These are phyloP conservation scores for Collybia sordida DNA, from an alignment of 768 basidiomycete species.

Conservation along the genomic window DNA sequence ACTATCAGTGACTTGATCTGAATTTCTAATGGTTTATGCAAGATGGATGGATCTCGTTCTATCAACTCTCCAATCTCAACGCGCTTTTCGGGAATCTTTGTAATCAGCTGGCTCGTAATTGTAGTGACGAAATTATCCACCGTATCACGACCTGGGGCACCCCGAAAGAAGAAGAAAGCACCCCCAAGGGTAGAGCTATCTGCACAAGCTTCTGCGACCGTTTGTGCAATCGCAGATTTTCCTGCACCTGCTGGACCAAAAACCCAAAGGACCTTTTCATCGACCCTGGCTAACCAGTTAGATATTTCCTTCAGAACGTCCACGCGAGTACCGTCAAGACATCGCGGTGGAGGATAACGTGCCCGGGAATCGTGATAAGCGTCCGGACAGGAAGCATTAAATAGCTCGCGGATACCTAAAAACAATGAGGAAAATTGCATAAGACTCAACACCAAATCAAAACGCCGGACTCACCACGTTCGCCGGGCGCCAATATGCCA, in stretches of 20 bases:
- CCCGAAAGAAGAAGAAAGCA: constrained; percentile 33
- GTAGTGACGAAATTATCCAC: constrained; percentile 26
- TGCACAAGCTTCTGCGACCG: constrained; percentile 20
- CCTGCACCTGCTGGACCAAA: constrained; percentile 19
- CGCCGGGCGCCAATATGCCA: too few species aligned
- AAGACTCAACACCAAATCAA: too few species aligned
- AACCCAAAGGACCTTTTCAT: not conserved
- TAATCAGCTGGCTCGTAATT: constrained; percentile 22
- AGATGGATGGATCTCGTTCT: not conserved
- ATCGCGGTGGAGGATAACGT: constrained; percentile 3
- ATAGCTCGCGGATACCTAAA: too few species aligned
- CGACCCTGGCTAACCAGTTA: not conserved
- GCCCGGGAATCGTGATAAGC: constrained; percentile 1
- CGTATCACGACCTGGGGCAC: constrained; percentile 22
- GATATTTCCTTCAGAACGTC: not conserved
- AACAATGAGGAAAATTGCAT: too few species aligned
- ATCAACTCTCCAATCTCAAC: not conserved
- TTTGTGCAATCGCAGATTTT: constrained; percentile 22
- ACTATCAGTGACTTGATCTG: constrained; percentile 4
- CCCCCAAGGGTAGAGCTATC: constrained; percentile 20
- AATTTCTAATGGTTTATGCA: not conserved
- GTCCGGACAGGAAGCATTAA: too few species aligned
- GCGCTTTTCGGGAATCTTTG: constrained; percentile 4
- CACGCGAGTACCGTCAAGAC: constrained; percentile 1
- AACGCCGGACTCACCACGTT: too few species aligned